Base-by-base conservation (phyloP, 495 filamentous ascomycete genomes). In the Aspergillus hancockii region DNA sequence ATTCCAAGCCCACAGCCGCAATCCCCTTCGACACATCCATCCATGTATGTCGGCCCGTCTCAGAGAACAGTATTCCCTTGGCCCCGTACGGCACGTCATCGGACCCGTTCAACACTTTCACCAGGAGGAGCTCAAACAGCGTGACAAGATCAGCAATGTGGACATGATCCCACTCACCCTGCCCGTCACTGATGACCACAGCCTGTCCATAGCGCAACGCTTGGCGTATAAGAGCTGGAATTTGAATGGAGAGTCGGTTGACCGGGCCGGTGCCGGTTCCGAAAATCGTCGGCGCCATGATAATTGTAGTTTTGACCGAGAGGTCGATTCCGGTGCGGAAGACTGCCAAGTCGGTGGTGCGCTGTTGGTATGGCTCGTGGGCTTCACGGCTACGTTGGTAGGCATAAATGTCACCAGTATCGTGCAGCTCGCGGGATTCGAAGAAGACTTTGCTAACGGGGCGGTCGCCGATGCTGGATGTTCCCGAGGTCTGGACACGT, bases 241-340 rank as follows among this genome's bases (percentile, higher is more conserved):
- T 57, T 63, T 82, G 79, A 22, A 79, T 72, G 41, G 72, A 72
- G 1, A 53, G 49, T 12, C 60, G 67, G 41, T 81, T 77, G 65
- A 78, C 79, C 0, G 64, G 61, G 34, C 80, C 81, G 2, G 64
- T 71, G 9, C 80, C 80, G 1, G 64, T 36, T 28, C 81, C 81
- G 61, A 75, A 84, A 32, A 83, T 80, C 9, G 74, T 74, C 13
- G 78, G 77, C 1, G 71, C 67, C 67, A 79, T 80, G 52, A 85
- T 71, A 30, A 82, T 72, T 53, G 74, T 62, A 0, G 81, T 80
- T 49, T 69, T 73, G 1, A 84, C 75, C 30, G 69, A 71, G 6
- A 67, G 50, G 23, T 70, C 59, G 10, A 72, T 28, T 9, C 76
- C 77, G 1, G 66, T 64, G 21, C 78, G 65, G 12, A 81, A 61